Evolutionary conservation across 192 early-diverging fungal genomes (phyloP), one percentile per base, ranked within the genome.

Genomic region (Backusella morwellensis): DNA sequence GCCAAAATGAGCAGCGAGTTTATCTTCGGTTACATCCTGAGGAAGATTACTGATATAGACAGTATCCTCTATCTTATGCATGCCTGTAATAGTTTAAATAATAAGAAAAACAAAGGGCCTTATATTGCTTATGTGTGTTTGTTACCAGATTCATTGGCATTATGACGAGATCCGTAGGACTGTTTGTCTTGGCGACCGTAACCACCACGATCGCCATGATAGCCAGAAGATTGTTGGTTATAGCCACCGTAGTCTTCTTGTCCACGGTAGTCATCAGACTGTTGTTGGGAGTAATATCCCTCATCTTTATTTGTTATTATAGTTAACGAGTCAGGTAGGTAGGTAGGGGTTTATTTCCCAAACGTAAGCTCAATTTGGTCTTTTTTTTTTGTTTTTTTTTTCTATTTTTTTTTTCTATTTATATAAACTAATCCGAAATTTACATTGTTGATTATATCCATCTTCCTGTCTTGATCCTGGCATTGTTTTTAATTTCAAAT

Each of bases 11-110:
- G 90, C 82, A 21, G 83, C 87, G 11, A 94, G 79, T 38, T 87
- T 87, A 19, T 86, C 83, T 76, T 92, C 93, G 5, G 92, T 90
- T 63, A 88, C 85, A 42, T 85, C 82, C 41, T 86, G 78, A 35
- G 88, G 88, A 32, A 94, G 81, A 36, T 88, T 88, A 34, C 85
- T 89, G 70, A 94, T 90, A 76, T 93, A 94, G 40, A 94, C 82
- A 5, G 93, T 94, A 72, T 94, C 93, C 17, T 78, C 77, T 34
- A 76, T 78, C 19, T 35, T 74, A 17, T 78, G 74, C 12, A 76
- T 72, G 63, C 69, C 54, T 29, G 42, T 40, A 59, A 67, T 71
- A 52, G 40, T 26, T 12, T 40, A 59, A 69, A 47, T 23, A 35
- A 36, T 32, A 66, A 23, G 32, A 32, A 32, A 32, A 32, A 32